Evolutionary conservation across 768 basidiomycete genomes (phyloP), one percentile per base, ranked within the genome.

Genomic region (Chalciporus sphaerocephalus): DNA sequence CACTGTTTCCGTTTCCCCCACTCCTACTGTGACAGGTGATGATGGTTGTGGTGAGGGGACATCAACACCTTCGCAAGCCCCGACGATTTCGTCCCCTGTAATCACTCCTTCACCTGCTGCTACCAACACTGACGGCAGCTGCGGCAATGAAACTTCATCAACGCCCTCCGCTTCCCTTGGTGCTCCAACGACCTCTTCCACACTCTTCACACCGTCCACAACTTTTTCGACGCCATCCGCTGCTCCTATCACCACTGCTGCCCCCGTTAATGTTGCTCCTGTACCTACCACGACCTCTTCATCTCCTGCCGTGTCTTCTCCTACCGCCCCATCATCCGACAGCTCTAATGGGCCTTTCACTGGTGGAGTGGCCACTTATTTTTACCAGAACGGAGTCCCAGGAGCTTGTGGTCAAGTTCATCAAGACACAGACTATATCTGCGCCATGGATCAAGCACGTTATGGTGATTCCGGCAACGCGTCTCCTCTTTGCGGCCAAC

Each of bases 381-480:
- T 75, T 72, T 77, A 72, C 67, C 88, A 90, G 72, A 68, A 78
- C 38, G 86, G 85, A 38, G 72, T 72, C 30, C 71, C 87, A 7
- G 93, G 93, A 43, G 87, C 89, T 6, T 96, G 94, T 64, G 94
- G 93, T 36, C 52, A 42, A 23, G 57, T 69, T 25, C 62, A 80
- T 73, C 46, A 58, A 2, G 93, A 95, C 66, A 55, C 12, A 21
- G 82, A 70, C 53, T 40, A 70, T 28, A 74, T 89, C 55, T 80
- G 74, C 55, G 87, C 86, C 28, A 75, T 89, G 20, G 76, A 90
- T 62, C 58, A 64, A 35, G 55, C 59, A 33, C 73, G 74, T 27
- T 84, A 82, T 62, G 80, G 78, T 16, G 64, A 76, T 54, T 55
- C 64, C 37, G 69, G 70, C 40, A 64, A 52, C 37, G 47, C 45